Evolutionary conservation across 306 rosid species (phyloP), one percentile per base, ranked within the genome.

Genomic region (Potentilla sterilis): DNA sequence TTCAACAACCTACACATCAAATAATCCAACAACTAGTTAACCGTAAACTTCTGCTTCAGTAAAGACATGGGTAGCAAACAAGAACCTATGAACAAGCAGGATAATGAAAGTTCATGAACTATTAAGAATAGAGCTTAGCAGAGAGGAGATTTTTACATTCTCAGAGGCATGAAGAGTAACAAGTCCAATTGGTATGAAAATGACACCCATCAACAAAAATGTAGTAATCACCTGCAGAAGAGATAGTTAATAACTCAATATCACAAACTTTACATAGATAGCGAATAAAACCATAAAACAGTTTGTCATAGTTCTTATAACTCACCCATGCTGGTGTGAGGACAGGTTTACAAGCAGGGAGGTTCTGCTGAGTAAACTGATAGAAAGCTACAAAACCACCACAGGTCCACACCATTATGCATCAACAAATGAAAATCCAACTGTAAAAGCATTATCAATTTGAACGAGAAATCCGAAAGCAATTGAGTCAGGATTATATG

Each of bases 291-390:
- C 34, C 72, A 75, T 12, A 42, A 65, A 87, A 78, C 59, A 85
- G 48, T 79, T 22, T 61, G 54, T 81, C 55, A 61, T 15, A 37
- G 51, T 35, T 63, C 72, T 67, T 84, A 82, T 78, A 83, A 87
- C 91, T 89, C 79, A 90, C 98, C 85, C 90, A 82, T 83, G 83
- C 81, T 64, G 97, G 98, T 68, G 97, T 94, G 58, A 94, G 96
- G 70, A 90, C 91, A 32, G 97, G 96, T 80, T 89, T 92, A 85
- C 98, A 95, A 73, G 97, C 97, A 47, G 97, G 98, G 78, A 95
- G 98, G 65, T 70, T 90, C 83, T 95, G 98, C 89, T 95, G 98
- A 65, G 81, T 86, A 83, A 95, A 95, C 80, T 77, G 95, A 84
- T 85, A 55, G 21, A 81, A 78, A 72, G 89, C 97, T 95, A 89